Evolutionary conservation across 345 rosid genomes (phyloP), one percentile per base, ranked within the genome.

Genomic region (Citrus australasica): DNA sequence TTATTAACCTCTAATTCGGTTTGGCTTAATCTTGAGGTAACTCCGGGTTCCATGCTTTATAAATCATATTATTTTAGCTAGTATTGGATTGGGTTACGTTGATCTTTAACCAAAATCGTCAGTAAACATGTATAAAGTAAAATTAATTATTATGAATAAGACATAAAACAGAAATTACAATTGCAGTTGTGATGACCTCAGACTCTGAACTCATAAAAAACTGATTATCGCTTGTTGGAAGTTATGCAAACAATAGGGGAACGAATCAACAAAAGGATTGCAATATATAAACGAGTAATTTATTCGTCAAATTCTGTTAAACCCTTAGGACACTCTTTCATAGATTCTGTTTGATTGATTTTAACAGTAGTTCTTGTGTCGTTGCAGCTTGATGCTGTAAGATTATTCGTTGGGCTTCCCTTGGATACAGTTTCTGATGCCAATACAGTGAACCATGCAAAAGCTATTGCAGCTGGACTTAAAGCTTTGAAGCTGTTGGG

Each of bases 401-500:
- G 86, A 67, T 68, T 95, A 67, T 92, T 87, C 19, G 98, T 95
- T 63, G 99, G 98, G 46, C 83, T 95, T 79, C 99, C 99, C 7
- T 78, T 95, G 35, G 98, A 95, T 84, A 81, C 86, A 4, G 93
- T 95, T 79, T 91, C 97, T 11, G 87, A 83, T 62, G 84, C 90
- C 84, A 83, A 84, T 60, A 77, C 77, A 1, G 84, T 95, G 30
- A 93, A 90, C 83, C 97, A 93, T 71, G 80, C 84, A 6, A 93
- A 85, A 87, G 99, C 98, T 0, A 87, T 95, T 30, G 85, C 89
- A 2, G 98, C 85, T 1, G 99, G 98, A 42, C 87, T 95, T 55
- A 92, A 80, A 86, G 99, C 99, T 67, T 81, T 95, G 81, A 95
- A 92, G 82, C 85, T 95, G 32, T 83, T 95, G 59, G 99, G 97